Evolutionary conservation across 83 land plant species (phyloP), one percentile per base, ranked within the genome.

Genomic region (Diphasiastrum complanatum): DNA sequence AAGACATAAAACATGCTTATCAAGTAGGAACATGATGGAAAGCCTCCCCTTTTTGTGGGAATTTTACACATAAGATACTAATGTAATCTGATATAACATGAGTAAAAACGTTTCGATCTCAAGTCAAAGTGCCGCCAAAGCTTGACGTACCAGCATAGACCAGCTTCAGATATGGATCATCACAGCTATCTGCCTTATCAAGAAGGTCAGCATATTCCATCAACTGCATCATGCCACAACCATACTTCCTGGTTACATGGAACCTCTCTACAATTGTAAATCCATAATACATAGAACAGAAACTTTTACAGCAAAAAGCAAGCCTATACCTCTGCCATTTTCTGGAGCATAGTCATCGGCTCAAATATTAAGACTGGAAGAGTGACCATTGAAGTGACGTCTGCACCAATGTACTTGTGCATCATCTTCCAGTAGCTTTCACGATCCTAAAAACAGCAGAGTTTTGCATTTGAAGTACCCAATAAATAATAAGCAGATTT

Each of bases 311-410:
- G 27, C 55, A 2, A 33, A 51, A 49, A 16, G 14, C 26, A 28
- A 22, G 8, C 10, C 55, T 51, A 62, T 66, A 93, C 98, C 91
- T 95, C 99, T n/a, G 99, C 97, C 83, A 90, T 90, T 67, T 78
- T 95, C 73, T 89, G 99, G 63, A 95, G 78, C 97, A 84, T 95
- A 2, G 99, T 95, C 99, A 95, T 95, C 25, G 99, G 99, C 77
- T 95, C 97, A 76, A 89, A 86, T 19, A 95, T 95, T 12, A 89
- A 45, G 19, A 95, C 99, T 10, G 99, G 99, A 51, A 95, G 89
- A 19, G 97, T 84, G 40, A 95, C 99, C 89, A 95, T 77, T 43
- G 99, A 95, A 6, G 99, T 89, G 32, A 95, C 77, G 76, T 95
- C 99, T 34, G 97, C 68, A 8, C 99, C 99, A 35, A 95, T 84